Evolutionary conservation across 345 rosid genomes (phyloP).

Genomic region (Lumnitzera racemosa): DNA sequence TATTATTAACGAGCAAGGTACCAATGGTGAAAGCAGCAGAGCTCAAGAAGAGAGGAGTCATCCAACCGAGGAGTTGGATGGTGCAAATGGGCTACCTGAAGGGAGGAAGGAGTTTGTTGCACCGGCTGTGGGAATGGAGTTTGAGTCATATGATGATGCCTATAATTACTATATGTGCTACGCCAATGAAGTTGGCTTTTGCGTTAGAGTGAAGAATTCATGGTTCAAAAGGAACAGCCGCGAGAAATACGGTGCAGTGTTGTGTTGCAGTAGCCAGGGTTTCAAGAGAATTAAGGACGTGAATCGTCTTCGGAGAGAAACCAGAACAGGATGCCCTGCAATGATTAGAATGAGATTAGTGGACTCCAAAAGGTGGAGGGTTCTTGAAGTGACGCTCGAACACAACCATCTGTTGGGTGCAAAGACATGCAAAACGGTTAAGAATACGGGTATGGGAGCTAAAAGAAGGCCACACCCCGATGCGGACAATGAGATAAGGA

Average conservation of each 20-base stretch:
- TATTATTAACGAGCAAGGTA: slow-evolving; percentile 25
- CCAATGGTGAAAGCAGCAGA: slow-evolving; percentile 17
- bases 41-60: slow-evolving; percentile 11
- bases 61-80: slow-evolving; percentile 19
- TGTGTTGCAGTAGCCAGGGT: slow-evolving; percentile 77
- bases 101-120: slow-evolving; percentile 55
- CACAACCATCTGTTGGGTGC: slow-evolving; percentile 63
- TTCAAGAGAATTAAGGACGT: slow-evolving; percentile 62
- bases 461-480: slow-evolving; percentile 9
- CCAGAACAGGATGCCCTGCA: slow-evolving; percentile 80
- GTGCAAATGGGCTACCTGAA: slow-evolving; percentile 17
- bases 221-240: slow-evolving; percentile 79
- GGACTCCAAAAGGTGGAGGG: slow-evolving; percentile 66
- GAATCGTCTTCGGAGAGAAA: slow-evolving; percentile 57
- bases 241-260: slow-evolving; percentile 73
- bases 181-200: slow-evolving; percentile 64
- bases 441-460: slow-evolving; percentile 12
- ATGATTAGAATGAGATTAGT: slow-evolving; percentile 75
- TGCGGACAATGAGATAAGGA: slow-evolving; percentile 13
- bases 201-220: slow-evolving; percentile 74
- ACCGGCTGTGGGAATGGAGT: slow-evolving; percentile 80
- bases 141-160: slow-evolving; percentile 72
- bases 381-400: slow-evolving; percentile 57
- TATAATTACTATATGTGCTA: slow-evolving; percentile 75
- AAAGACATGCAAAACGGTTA: slow-evolving; percentile 22